These are phyloP conservation scores for Rubroboletus pulcherrimus DNA, from an alignment of 768 basidiomycete genomes.

Conservation along the genomic window DNA sequence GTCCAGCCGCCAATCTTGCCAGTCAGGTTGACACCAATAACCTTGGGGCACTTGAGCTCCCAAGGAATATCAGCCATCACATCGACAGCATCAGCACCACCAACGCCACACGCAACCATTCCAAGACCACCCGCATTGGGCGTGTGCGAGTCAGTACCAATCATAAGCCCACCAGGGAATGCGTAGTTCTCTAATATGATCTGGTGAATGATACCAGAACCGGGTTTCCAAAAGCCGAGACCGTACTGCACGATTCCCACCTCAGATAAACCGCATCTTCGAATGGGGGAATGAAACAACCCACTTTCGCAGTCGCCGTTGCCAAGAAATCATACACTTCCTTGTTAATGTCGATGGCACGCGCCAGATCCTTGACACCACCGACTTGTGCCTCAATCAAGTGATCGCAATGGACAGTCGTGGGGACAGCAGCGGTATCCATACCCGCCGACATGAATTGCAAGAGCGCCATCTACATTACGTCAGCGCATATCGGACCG, in stretches of 20 bases:
- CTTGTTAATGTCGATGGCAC: slow-evolving; percentile 91
- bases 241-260: slow-evolving; percentile 60
- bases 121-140: slow-evolving; percentile 99
- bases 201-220: slow-evolving; percentile 98
- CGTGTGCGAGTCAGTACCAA: slow-evolving; percentile 99
- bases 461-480: slow-evolving; percentile 89
- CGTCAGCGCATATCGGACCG: slow-evolving; percentile 21
- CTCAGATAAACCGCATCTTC: not conserved
- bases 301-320: slow-evolving; percentile 88
- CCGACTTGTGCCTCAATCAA: slow-evolving; percentile 97
- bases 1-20: slow-evolving; percentile 98
- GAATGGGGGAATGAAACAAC: slow-evolving; percentile 11
- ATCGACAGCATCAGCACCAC: slow-evolving; percentile 98
- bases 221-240: slow-evolving; percentile 99
- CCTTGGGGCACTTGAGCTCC: slow-evolving; percentile 99
- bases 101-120: slow-evolving; percentile 99
- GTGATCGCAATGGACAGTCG: slow-evolving; percentile 99
- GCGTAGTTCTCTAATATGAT: slow-evolving; percentile 99
- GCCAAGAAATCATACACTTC: slow-evolving; percentile 99
- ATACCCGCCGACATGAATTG: slow-evolving; percentile 99
- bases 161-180: slow-evolving; percentile 99
- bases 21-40: slow-evolving; percentile 94
- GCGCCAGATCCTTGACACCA: slow-evolving; percentile 88
- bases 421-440: slow-evolving; percentile 95
- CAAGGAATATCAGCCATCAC: slow-evolving; percentile 98